Base-by-base conservation (phyloP, 1,139 yeast genomes). In the Waltiozyma sp. region DNA sequence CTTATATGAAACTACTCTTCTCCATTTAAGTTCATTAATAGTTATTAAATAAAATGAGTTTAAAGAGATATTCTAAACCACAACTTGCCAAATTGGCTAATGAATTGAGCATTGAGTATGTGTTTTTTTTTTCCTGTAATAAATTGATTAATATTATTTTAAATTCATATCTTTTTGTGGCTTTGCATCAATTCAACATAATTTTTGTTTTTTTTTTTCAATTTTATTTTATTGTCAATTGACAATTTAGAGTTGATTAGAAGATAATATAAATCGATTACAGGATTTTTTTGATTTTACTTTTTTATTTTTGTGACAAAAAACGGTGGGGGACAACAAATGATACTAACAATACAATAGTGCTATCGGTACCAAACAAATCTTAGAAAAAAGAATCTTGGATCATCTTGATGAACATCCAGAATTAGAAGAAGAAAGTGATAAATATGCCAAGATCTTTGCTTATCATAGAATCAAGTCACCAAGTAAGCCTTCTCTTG, bases 81-180 rank as follows among this genome's bases (percentile, higher is more conserved):
- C 61, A 60, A 33, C 57, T 67, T 42, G 60, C 61, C 42, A 56
- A 56, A 14, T 52, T 66, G 40, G 68, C 69, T 21, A 45, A 51
- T 15, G 58, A 56, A 35, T 58, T 67, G 43, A 59, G 58, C 28
- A 50, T 66, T 39, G 53, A 54, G 65, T 61, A 48, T 35, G 65
- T 53, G 36, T 24, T 19, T 19, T 53, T 19, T 54, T 50, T 11
- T 59, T 60, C 14, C 40, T 51, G 39, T 55, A 21, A 5, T 8
- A 8, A 4, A 21, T 21, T 21, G 23, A 5, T 21, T 21, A 21
- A n/a, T n/a, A n/a, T n/a, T n/a, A n/a, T n/a, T n/a, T 21, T 21
- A 21, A 21, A 58, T 46, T 41, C 43, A 26, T 60, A 53, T 33
- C 44, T 58, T 38, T 63, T 38, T 40, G 41, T 31, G 19, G 16